Evolutionary conservation across 2,329 filamentous ascomycete species (phyloP), one percentile per base, ranked within the genome.

Genomic region (Sporothrix euskadiensis): DNA sequence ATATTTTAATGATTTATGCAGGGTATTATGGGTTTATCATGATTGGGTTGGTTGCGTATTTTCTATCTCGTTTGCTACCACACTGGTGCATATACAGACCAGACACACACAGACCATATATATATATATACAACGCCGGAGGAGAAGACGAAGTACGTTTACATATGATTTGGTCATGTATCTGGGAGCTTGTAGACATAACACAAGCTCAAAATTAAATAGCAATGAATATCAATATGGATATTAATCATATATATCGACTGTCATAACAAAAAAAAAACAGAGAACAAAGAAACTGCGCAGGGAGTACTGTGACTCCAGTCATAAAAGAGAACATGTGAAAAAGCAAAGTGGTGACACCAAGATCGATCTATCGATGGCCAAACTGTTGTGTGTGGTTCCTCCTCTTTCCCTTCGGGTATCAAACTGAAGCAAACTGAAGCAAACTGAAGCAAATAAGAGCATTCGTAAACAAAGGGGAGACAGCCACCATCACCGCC

Each of bases 291-390:
- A 41, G 19, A 49, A 52, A 52, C 39, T 16, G 4, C 7, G 39
- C 12, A 14, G 22, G 59, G n/a, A 39, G 39, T 66, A 47, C 35
- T 19, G 22, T n/a, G 26, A 47, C 12, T 9, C 61, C 39, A 5
- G 14, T 66, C 63, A 32, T 49, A 9, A 30, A 44, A 56, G 22
- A 56, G 22, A 9, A 54, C 6, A 54, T 14, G n/a, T 12, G 14
- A 52, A 52, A n/a, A 66, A 30, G 63, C 44, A 49, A 66, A 65
- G 63, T 30, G 26, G 65, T 30, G 39, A 30, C 61, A 66, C 61
- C 39, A 66, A 44, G 39, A 47, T 66, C 61, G 39, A 66, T 47
- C 61, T 44, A 66, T 66, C 61, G 5, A 47, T 47, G 61, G 61
- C 61, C 61, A 41, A 47, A 56, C 22, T 56, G 26, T 56, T 4